These are phyloP conservation scores for Podospora pseudopauciseta DNA, from an alignment of 495 filamentous ascomycete species.

Conservation along the genomic window DNA sequence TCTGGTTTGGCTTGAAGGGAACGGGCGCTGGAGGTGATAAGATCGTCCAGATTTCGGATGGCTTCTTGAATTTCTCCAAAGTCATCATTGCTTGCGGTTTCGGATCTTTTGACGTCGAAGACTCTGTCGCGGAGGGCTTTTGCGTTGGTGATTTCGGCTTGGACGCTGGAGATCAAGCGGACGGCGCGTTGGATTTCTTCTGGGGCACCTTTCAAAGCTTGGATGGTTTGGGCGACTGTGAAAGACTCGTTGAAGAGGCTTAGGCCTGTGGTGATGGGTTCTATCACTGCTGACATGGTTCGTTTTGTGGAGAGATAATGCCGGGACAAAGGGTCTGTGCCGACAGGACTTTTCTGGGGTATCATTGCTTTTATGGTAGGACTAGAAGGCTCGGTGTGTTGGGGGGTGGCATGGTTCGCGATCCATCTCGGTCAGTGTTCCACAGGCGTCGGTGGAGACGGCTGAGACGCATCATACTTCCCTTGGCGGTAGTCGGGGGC, in stretches of 20 bases:
- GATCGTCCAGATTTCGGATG: not conserved
- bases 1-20: not conserved
- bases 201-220: not conserved
- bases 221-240: constrained; percentile 1
- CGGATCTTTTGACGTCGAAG: not conserved
- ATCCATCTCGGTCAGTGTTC: not conserved
- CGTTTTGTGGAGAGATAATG: too few relatives aligned
- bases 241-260: constrained; percentile 7
- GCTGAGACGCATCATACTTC: not conserved
- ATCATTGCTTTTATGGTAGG: not conserved
- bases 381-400: not conserved
- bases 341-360: not conserved
- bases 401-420: not conserved
- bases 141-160: not conserved
- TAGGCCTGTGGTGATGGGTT: constrained; percentile 5
- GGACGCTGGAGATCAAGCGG: not conserved
- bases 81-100: not conserved
- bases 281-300: not conserved
- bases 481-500: not conserved
- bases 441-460: not conserved
- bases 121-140: not conserved
- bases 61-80: not conserved
- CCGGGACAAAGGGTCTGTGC: not conserved
- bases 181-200: not conserved
- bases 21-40: not conserved